A percentile compares a stretch with the other conserved stretches of the same genome.
phyloP scores from a whole-genome alignment of 169 alveolate species.

The Eimeria brunetti region DNA sequence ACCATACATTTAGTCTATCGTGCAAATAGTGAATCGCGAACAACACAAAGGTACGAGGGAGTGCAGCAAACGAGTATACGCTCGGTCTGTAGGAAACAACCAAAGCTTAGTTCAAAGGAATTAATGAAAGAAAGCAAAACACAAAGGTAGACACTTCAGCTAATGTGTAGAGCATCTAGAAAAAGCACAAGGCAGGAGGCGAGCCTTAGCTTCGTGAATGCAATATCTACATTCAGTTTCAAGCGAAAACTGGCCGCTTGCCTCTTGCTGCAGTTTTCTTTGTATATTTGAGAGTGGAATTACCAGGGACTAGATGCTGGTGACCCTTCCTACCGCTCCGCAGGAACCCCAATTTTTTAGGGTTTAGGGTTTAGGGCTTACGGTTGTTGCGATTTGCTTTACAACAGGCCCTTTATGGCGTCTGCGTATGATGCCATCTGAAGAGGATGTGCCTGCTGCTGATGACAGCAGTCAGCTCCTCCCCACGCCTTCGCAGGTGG shows the following conservation, averaged over 20 bases:
- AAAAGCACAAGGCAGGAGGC: not conserved
- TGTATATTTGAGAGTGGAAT: no score
- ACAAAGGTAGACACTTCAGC: no score
- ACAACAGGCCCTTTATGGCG: constrained; percentile 79
- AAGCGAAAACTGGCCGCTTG: not conserved
- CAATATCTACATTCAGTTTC: not conserved
- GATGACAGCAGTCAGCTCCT: constrained; percentile 2
- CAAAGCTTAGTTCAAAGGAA: no score
- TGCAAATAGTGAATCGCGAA: no score
- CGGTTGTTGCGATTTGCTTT: not conserved
- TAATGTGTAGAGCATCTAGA: no score
- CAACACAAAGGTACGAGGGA: no score
- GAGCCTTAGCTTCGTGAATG: not conserved
- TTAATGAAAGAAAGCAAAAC: not conserved
- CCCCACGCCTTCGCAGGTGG: constrained; percentile 6
- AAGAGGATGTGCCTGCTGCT: constrained; percentile 15
- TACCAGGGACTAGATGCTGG: no score
- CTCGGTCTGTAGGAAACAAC: no score
- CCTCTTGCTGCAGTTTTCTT: not conserved
- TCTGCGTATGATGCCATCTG: constrained; percentile 74
- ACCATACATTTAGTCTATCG: not conserved
- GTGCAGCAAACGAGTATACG: no score
- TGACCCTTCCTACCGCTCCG: no score
- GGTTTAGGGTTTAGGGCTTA: not conserved
- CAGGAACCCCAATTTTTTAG: not conserved